Conservation (phyloP, 768 basidiomycete species). For the Porpolomopsis calyptriformis region DNA sequence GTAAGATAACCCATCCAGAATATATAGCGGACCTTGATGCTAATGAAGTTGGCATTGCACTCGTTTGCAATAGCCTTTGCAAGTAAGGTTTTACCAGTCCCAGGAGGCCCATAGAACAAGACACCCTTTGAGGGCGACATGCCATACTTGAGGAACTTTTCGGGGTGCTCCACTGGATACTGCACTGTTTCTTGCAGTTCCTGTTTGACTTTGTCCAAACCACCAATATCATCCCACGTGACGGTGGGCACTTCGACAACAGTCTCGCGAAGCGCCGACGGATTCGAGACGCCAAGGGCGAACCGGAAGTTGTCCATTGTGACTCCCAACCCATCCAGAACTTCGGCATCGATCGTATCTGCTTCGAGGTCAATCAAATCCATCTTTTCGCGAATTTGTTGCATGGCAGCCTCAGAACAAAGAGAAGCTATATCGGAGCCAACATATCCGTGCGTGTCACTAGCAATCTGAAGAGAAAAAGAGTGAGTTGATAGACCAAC, state of each 20-base stretch:
- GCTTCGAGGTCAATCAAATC: conserved; percentile 91
- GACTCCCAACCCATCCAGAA: conserved; percentile 95
- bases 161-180: conserved; percentile 99
- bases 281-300: conserved; percentile 94
- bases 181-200: conserved; percentile 99
- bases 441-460: conserved; percentile 98
- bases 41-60: conserved; percentile 99
- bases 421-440: conserved; percentile 96
- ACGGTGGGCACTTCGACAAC: conserved; percentile 98
- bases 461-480: conserved; percentile 63
- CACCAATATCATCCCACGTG: conserved; percentile 99
- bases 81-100: conserved; percentile 98
- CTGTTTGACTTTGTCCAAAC: conserved; percentile 98
- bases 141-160: conserved; percentile 99
- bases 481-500: conserved; percentile 7
- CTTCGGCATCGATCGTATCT: conserved; percentile 98
- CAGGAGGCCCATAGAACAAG: conserved; percentile 97
- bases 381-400: conserved; percentile 99
- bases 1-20: neutral
- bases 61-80: conserved; percentile 99
- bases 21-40: conserved; percentile 72
- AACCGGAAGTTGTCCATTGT: conserved; percentile 99
- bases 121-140: conserved; percentile 99
- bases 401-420: conserved; percentile 99
- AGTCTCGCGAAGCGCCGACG: conserved; percentile 96